Evolutionary conservation across 148 eudicot genomes (phyloP), one percentile per base, ranked within the genome.

Genomic region (Rhododendron simsii): DNA sequence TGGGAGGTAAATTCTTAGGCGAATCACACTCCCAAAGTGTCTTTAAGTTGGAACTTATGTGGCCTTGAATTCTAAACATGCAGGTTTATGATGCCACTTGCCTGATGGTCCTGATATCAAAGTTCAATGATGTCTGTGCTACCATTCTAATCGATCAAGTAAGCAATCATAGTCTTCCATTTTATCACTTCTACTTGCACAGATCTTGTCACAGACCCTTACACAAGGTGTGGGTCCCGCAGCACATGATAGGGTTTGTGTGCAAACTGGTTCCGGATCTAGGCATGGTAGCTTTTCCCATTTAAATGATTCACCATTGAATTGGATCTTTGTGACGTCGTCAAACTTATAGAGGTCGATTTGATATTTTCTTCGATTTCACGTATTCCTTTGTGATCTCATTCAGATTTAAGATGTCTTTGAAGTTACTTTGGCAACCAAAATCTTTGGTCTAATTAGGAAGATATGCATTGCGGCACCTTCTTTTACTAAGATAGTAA

Each of bases 141-240:
- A 90, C 98, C 85, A 94, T 97, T 87, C 92, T 97, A 50, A 97
- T 97, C 89, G 99, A 97, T 93, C 99, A 97, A 95, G 99, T 96
- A 88, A 63, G 86, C 23, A 44, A 80, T 81, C 41, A 12, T 8
- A 39, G 48, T 77, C 39, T 81, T 18, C 76, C 76, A 71, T 71
- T 33, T 71, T 33, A 71, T 39, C 39, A 4, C 41, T 33, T 71
- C 76, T 30, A 33, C 76, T 5, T 30, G 41, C 21, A 71, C 8
- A 14, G 18, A 71, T 71, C 18, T 71, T 30, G 39, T 30, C 76
- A 71, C 76, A 14, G 20, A 5, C 35, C 69, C 37, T 69, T 69
- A 71, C 41, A 30, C 20, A 71, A 71, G 41, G 13, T 13, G 21
- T 71, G 41, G 20, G 76, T 71, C 76, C 39, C 35, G 14, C 21